Evolutionary conservation across 1,284 basidiomycete species (phyloP).

Genomic region (Pulveroboletus ridleyi): DNA sequence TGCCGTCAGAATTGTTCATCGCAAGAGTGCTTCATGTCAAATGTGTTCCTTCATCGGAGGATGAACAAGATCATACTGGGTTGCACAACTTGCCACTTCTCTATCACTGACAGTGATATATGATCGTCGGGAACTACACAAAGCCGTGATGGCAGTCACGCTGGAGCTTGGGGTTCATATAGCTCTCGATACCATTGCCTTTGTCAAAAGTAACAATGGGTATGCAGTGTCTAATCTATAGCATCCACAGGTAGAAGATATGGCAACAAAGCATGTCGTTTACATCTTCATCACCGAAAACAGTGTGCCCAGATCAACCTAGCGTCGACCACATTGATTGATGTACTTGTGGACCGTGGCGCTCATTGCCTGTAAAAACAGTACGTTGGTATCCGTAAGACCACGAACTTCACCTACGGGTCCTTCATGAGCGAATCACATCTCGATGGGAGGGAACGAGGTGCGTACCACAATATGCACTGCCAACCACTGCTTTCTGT

Average conservation of each 20-base stretch:
- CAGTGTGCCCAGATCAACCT: conserved; percentile 75
- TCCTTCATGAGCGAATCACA: conserved; percentile 12
- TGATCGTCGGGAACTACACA: conserved; percentile 41
- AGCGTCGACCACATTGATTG: conserved; percentile 83
- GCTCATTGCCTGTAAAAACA: conserved; percentile 58
- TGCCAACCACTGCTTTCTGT: conserved; percentile 54
- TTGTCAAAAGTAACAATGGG: conserved; percentile 7
- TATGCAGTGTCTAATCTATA: conserved; percentile 21
- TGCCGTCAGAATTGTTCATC: conserved; percentile 51
- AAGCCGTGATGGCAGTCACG: conserved; percentile 6
- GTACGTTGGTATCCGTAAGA: conserved; percentile 54
- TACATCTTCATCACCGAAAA: conserved; percentile 80
- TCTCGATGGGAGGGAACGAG: not conserved
- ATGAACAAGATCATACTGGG: conserved; percentile 19
- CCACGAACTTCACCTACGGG: conserved; percentile 60
- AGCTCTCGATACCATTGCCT: conserved; percentile 17
- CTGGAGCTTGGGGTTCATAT: conserved; percentile 3
- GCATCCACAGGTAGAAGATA: not conserved
- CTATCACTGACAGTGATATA: conserved; percentile 52
- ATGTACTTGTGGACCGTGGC: conserved; percentile 79
- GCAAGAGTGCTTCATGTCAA: conserved; percentile 55
- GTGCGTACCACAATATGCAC: conserved; percentile 54
- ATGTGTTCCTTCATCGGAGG: conserved; percentile 21
- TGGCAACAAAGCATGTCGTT: not conserved
- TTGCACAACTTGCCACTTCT: conserved; percentile 47